phyloP scores from a whole-genome alignment of 768 basidiomycete species.

The Pulveroboletus sp. region DNA sequence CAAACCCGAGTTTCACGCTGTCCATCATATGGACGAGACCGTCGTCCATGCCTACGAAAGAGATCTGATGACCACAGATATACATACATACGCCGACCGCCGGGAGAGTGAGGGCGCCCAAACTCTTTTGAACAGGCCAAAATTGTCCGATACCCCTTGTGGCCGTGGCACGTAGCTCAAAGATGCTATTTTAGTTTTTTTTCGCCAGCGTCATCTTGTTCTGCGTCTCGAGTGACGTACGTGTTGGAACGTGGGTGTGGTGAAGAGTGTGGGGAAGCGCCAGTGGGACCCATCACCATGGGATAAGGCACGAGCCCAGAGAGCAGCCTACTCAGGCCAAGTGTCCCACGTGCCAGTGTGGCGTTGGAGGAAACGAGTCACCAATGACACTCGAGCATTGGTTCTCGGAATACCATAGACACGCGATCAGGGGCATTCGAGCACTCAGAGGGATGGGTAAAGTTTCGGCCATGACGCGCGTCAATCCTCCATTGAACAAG shows the following conservation, averaged over 20 bases:
- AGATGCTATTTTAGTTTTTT: slow-evolving; percentile 8
- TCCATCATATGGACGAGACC: background rate
- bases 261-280: background rate
- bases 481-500: no score
- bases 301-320: background rate
- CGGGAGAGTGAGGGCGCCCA: no score
- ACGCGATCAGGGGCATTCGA: no score
- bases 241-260: no score
- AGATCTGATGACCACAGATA: background rate
- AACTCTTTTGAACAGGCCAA: no score
- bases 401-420: no score
- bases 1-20: background rate
- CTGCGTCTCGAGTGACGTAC: slow-evolving; percentile 1
- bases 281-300: background rate
- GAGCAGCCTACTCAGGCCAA: background rate
- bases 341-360: background rate
- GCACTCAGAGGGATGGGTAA: no score
- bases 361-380: background rate
- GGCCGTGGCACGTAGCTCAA: no score
- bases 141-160: no score
- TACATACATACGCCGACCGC: background rate
- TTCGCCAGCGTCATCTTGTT: slow-evolving; percentile 1
- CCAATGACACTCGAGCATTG: no score
- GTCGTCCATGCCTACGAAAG: background rate
- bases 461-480: no score